Base-by-base conservation (phyloP, 257 asterid genomes). In the Buddleja alternifolia region DNA sequence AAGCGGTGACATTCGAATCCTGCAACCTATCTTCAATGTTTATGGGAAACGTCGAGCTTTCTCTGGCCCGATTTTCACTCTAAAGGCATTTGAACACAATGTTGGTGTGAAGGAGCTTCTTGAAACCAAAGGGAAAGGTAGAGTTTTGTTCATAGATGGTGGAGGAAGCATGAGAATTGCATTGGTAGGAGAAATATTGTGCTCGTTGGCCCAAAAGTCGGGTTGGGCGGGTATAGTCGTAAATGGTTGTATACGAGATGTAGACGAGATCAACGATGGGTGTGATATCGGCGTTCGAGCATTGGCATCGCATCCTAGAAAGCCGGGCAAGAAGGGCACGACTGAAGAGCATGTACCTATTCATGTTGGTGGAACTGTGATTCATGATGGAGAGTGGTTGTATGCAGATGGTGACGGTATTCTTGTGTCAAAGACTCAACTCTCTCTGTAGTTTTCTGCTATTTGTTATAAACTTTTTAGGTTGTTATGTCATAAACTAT, bases 151-250 rank as follows among this genome's bases (percentile, higher is more conserved):
- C 8, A 66, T 92, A 34, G 98, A 92, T 29, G 98, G 98, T 0
- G 97, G 91, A 20, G 93, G 96, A 42, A 92, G 97, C 86, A 77
- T 77, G 83, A 82, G 92, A 40, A 87, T 96, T 56, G 96, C 98
- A 7, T 53, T 92, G 63, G 73, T 92, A 0, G 98, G 98, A 3
- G 98, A 97, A 25, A 90, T 84, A 56, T 32, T 90, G 54, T 89
- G 84, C n/a, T 89, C 84, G 73, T 21, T 87, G 68, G 98, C 96
- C 7, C 96, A 85, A 25, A 83, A 87, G 37, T 89, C 66, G 78
- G 90, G 95, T 3, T 92, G 98, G 98, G 74, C 85, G 0, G 96
- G 96, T n/a, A 75, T 89, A 17, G 78, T 89, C 0, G 92, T 92
- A 2, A 87, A 92, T 16, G 96, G 96, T 9, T 85, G 96, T 64